Conservation (phyloP, 371 early-diverging fungal species). For the Mortierella sp. region DNA sequence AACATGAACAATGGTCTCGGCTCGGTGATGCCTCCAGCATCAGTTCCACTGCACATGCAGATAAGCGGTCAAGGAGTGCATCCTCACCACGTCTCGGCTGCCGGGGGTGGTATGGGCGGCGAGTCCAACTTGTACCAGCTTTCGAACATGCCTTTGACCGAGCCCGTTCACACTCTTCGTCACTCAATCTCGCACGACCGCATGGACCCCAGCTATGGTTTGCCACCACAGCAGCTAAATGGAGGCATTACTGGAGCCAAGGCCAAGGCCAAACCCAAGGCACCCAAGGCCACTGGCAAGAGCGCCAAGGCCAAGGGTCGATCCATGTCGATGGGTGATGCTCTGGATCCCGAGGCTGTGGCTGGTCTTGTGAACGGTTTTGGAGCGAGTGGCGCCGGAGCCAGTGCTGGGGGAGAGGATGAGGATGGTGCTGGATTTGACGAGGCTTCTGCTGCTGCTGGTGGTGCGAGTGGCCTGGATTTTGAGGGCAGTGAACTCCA, state of each 20-base stretch:
- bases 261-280: slow-evolving; percentile 35
- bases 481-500: slow-evolving; percentile 53
- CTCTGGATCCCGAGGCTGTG: slow-evolving; percentile 21
- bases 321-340: slow-evolving; percentile 54
- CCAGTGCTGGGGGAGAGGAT: slow-evolving; percentile 49
- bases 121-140: slow-evolving; percentile 36
- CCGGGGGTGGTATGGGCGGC: slow-evolving; percentile 15
- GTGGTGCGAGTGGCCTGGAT: slow-evolving; percentile 52
- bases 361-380: neutral
- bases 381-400: neutral
- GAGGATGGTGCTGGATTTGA: slow-evolving; percentile 46
- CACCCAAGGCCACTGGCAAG: slow-evolving; percentile 15
- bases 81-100: slow-evolving; percentile 24
- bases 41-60: slow-evolving; percentile 46
- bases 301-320: slow-evolving; percentile 33
- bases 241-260: slow-evolving; percentile 7
- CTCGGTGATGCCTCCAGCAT: slow-evolving; percentile 32
- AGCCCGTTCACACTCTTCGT: slow-evolving; percentile 33
- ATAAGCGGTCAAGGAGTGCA: slow-evolving; percentile 29
- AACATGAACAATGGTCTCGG: slow-evolving; percentile 39
- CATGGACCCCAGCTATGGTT: slow-evolving; percentile 27
- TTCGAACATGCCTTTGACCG: slow-evolving; percentile 24
- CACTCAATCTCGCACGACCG: slow-evolving; percentile 46
- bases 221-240: slow-evolving; percentile 15
- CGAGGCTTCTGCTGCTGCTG: slow-evolving; percentile 18